Percentiles rank a stretch among this genome's conserved stretches.
Conservation (phyloP, 2,329 filamentous ascomycete species). For the Ophiostoma ips region DNA sequence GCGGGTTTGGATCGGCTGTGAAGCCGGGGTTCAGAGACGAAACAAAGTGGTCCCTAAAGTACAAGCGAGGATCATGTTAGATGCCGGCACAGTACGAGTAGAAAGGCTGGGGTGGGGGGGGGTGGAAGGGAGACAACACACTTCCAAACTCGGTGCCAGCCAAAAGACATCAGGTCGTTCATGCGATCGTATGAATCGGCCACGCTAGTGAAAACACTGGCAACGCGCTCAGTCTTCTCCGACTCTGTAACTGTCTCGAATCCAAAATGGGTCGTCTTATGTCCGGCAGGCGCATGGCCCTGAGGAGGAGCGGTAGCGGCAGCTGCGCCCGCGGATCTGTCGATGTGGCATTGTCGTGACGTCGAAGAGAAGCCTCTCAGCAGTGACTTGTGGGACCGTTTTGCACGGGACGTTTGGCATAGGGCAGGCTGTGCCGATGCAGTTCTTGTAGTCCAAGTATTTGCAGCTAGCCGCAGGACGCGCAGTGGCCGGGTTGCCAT, state of each 20-base stretch:
- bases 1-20: conserved; percentile 27
- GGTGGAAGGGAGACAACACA: conserved; percentile 20
- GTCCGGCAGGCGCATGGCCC: neutral
- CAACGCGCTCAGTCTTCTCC: conserved; percentile 60
- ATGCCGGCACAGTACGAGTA: neutral
- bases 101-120: neutral
- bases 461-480: neutral
- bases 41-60: conserved; percentile 69
- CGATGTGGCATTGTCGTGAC: neutral
- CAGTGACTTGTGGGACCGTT: neutral
- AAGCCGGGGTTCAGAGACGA: conserved; percentile 75
- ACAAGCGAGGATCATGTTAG: neutral
- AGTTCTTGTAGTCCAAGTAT: neutral
- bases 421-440: neutral
- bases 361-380: neutral
- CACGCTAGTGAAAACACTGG: conserved; percentile 86
- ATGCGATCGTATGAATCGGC: conserved; percentile 91
- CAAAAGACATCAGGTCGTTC: conserved; percentile 98
- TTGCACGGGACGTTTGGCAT: neutral
- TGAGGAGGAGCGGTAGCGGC: neutral
- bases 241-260: conserved; percentile 73
- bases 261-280: conserved; percentile 65
- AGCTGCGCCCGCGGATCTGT: neutral
- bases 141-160: conserved; percentile 94
- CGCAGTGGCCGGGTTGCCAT: conserved; percentile 1